Percentiles rank a stretch among this genome's conserved stretches.
Evolutionary conservation across 2,329 filamentous ascomycete species (phyloP).

Genomic region (Stemphylium vesicarium): DNA sequence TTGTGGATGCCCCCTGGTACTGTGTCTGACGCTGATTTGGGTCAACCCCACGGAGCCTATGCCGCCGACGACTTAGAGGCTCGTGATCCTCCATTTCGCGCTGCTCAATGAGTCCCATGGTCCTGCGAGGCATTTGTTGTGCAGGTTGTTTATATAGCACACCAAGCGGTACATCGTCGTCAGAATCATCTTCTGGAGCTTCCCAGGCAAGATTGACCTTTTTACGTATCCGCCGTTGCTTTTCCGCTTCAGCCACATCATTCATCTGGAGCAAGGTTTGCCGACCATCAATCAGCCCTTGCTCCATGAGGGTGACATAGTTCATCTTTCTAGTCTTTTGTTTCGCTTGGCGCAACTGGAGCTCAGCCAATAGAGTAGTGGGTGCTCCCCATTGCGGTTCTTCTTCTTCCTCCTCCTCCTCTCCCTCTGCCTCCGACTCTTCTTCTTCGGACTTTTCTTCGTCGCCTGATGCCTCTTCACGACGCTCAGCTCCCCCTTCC

Average conservation of each 20-base stretch:
- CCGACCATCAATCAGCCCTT: slow-evolving; percentile 71
- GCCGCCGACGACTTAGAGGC: slow-evolving; percentile 78
- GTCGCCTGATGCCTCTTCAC: slow-evolving; percentile 52
- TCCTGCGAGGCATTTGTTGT: slow-evolving; percentile 62
- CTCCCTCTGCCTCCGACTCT: slow-evolving; percentile 53
- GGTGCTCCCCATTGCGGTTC: slow-evolving; percentile 71
- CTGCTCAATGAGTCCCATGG: slow-evolving; percentile 77
- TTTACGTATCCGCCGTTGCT: slow-evolving; percentile 73
- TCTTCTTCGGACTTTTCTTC: slow-evolving; percentile 55
- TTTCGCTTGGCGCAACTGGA: slow-evolving; percentile 89
- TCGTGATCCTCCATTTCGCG: slow-evolving; percentile 92
- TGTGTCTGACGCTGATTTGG: slow-evolving; percentile 32
- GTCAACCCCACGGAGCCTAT: slow-evolving; percentile 70
- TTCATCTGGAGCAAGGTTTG: slow-evolving; percentile 90
- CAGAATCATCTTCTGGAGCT: slow-evolving; percentile 62
- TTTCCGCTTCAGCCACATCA: slow-evolving; percentile 84
- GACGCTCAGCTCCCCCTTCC: slow-evolving; percentile 38
- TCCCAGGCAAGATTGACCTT: slow-evolving; percentile 93
- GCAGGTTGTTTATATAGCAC: slow-evolving; percentile 67
- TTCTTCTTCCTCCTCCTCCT: slow-evolving; percentile 26
- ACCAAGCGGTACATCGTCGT: slow-evolving; percentile 86
- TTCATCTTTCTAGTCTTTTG: slow-evolving; percentile 80
- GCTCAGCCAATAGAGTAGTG: slow-evolving; percentile 88
- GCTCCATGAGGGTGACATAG: slow-evolving; percentile 66
- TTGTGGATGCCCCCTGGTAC: slow-evolving; percentile 25